A percentile compares a stretch with the other conserved stretches of the same genome.
These are phyloP conservation scores for Nicotiana attenuata DNA, from an alignment of 257 asterid genomes.

Conservation along the genomic window DNA sequence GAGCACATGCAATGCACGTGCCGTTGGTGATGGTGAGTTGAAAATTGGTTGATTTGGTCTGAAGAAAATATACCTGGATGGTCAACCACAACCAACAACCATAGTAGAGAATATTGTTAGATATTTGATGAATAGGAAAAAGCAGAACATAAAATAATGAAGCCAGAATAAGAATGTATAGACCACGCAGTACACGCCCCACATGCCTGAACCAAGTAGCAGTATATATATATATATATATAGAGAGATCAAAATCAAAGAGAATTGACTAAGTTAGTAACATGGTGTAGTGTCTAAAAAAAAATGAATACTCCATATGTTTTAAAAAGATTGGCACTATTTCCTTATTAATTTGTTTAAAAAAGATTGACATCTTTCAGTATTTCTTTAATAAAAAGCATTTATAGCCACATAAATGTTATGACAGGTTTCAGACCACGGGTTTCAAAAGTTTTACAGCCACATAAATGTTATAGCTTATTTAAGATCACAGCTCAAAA, in stretches of 20 bases:
- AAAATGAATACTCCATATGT: too few species aligned
- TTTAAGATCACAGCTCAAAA: too few species aligned
- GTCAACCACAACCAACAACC: neutral
- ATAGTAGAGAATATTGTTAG: neutral
- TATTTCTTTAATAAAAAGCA: too few species aligned
- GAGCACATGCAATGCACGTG: conserved; percentile 36
- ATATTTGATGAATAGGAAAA: neutral
- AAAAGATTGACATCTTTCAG: too few species aligned
- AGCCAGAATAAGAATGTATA: neutral
- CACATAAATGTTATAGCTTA: too few species aligned
- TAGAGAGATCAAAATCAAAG: neutral
- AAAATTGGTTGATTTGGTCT: conserved; percentile 10
- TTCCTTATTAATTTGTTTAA: too few species aligned
- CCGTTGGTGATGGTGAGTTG: conserved; percentile 8
- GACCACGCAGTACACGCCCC: neutral
- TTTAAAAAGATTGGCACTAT: too few species aligned
- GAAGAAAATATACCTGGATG: conserved; percentile 6
- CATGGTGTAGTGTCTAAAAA: too few species aligned
- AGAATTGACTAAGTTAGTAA: neutral
- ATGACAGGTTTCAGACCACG: too few species aligned
- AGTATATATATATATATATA: too few species aligned
- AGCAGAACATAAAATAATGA: neutral
- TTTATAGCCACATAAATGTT: too few species aligned
- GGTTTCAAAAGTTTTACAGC: too few species aligned
- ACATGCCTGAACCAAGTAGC: neutral